Percentiles rank a stretch among this genome's conserved stretches.
phyloP scores from a whole-genome alignment of 1,284 basidiomycete genomes.

The Tremellales sp. region DNA sequence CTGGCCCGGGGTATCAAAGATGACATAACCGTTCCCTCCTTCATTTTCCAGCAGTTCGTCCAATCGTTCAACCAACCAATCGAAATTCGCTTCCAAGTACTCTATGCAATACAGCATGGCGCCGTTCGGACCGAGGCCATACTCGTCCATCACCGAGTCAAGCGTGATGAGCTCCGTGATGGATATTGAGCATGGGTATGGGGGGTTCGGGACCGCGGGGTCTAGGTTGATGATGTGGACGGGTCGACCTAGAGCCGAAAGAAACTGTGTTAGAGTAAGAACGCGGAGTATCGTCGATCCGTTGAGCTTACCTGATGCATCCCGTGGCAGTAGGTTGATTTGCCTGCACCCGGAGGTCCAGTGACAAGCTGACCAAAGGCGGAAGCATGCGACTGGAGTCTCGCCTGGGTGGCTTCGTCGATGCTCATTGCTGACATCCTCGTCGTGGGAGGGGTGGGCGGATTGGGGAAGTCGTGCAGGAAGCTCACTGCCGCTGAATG shows the following conservation, averaged over 20 bases:
- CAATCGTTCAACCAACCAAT: slow-evolving; percentile 81
- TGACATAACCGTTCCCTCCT: slow-evolving; percentile 61
- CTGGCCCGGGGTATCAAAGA: slow-evolving; percentile 97
- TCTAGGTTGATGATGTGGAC: slow-evolving; percentile 92
- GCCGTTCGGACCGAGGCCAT: slow-evolving; percentile 89
- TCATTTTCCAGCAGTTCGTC: slow-evolving; percentile 52
- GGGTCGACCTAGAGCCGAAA: slow-evolving; percentile 78
- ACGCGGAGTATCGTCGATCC: neutral
- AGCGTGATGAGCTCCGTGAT: slow-evolving; percentile 85
- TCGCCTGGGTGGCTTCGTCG: neutral
- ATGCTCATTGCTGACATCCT: neutral
- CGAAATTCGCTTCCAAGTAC: slow-evolving; percentile 90
- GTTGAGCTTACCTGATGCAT: slow-evolving; percentile 64
- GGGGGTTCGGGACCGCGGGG: slow-evolving; percentile 82
- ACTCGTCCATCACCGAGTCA: slow-evolving; percentile 79
- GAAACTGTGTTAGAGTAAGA: slow-evolving; percentile 53
- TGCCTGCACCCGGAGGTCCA: slow-evolving; percentile 87
- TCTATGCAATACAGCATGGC: slow-evolving; percentile 97
- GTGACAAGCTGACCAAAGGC: slow-evolving; percentile 61
- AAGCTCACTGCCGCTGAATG: slow-evolving; percentile 27
- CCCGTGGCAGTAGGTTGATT: slow-evolving; percentile 90
- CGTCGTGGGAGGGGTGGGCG: neutral
- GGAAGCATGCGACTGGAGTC: slow-evolving; percentile 17
- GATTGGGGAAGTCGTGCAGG: slow-evolving; percentile 26
- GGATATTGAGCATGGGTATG: slow-evolving; percentile 86